Evolutionary conservation across 75 land plant species (phyloP).

Genomic region (Adiantum capillusveneris): DNA sequence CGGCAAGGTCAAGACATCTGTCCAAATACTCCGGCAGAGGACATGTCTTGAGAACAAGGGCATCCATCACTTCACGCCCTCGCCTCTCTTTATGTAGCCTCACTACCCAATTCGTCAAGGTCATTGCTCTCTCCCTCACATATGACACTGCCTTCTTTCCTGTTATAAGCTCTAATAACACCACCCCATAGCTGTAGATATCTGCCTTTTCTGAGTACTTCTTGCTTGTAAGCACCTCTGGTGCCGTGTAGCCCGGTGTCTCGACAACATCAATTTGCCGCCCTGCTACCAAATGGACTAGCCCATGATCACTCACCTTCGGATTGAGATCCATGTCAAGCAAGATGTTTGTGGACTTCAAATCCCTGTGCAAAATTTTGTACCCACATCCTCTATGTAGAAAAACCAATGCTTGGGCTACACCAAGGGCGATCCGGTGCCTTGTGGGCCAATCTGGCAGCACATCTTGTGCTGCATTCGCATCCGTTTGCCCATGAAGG

Average conservation of each 20-base stretch:
- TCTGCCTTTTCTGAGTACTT: background rate
- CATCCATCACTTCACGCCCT: background rate
- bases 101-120: background rate
- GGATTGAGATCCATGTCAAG: background rate
- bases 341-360: constrained; percentile 13
- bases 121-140: background rate
- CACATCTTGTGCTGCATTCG: background rate
- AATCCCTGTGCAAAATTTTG: constrained; percentile 8
- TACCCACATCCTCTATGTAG: background rate
- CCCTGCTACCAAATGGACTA: background rate
- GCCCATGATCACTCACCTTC: constrained; percentile 5
- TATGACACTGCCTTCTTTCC: background rate
- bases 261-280: background rate
- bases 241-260: background rate
- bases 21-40: background rate
- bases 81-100: background rate
- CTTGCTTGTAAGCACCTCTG: background rate
- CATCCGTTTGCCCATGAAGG: constrained; percentile 2
- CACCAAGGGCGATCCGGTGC: constrained; percentile 4
- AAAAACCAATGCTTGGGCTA: constrained; percentile 2
- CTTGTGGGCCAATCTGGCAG: constrained; percentile 6
- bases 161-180: background rate
- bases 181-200: constrained; percentile 4
- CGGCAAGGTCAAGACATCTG: background rate
- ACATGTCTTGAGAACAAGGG: background rate